phyloP scores from a whole-genome alignment of 768 basidiomycete species.

The Rubroboletus pulcherrimus region DNA sequence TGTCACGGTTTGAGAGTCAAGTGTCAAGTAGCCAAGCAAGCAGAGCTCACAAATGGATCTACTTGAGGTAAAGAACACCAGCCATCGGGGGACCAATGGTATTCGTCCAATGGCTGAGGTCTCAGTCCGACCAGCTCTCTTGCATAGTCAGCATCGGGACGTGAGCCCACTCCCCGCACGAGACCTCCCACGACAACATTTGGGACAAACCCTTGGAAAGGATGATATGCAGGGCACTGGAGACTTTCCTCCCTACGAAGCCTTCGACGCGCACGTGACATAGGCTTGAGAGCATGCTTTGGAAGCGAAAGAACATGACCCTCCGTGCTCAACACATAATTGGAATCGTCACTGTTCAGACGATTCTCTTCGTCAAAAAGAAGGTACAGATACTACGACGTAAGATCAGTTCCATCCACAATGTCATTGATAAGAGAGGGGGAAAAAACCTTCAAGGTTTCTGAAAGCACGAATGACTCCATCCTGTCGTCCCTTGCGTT shows the following conservation, averaged over 20 bases:
- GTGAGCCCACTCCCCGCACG: conserved; percentile 62
- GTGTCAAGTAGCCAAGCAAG: not conserved
- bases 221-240: conserved; percentile 70
- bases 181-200: conserved; percentile 44
- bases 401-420: not conserved
- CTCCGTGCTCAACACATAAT: conserved; percentile 93
- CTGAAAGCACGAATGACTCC: conserved; percentile 95
- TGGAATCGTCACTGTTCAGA: conserved; percentile 71
- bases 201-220: conserved; percentile 35
- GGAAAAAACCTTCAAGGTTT: conserved; percentile 76
- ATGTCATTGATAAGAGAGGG: not conserved
- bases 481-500: conserved; percentile 87
- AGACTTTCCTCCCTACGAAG: conserved; percentile 61
- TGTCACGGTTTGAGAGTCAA: conserved; percentile 27
- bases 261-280: conserved; percentile 56
- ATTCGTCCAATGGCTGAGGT: conserved; percentile 47
- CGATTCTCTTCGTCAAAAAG: conserved; percentile 85
- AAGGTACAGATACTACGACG: conserved; percentile 79
- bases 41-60: conserved; percentile 59
- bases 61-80: conserved; percentile 72
- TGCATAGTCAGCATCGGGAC: conserved; percentile 79
- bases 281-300: conserved; percentile 47
- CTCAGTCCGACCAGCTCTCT: conserved; percentile 59
- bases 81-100: conserved; percentile 63
- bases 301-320: conserved; percentile 82